These are phyloP conservation scores for Leucosporidium creatinivorum DNA, from an alignment of 768 basidiomycete genomes.

Conservation along the genomic window DNA sequence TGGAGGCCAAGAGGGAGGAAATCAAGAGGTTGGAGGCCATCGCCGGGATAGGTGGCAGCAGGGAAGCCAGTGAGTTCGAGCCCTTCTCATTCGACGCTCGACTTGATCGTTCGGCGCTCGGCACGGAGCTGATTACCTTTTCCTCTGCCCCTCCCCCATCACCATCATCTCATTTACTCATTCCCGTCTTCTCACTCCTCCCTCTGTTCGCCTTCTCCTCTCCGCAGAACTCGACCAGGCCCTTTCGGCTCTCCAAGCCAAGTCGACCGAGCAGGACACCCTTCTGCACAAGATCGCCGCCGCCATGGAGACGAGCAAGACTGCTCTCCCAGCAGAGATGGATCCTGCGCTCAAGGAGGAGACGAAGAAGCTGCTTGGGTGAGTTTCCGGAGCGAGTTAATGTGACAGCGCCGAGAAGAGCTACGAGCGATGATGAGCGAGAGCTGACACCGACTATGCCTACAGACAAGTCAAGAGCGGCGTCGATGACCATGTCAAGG, in stretches of 20 bases:
- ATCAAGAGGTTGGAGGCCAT: conserved; percentile 12
- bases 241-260: background rate
- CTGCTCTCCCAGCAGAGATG: conserved; percentile 8
- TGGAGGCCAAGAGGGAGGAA: conserved; percentile 19
- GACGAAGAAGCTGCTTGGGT: conserved; percentile 19
- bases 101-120: background rate
- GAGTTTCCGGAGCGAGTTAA: background rate
- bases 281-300: conserved; percentile 3
- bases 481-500: conserved; percentile 23
- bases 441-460: too few species aligned
- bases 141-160: too few species aligned
- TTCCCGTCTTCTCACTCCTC: too few species aligned
- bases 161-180: too few species aligned
- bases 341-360: conserved; percentile 24
- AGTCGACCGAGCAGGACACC: conserved; percentile 14
- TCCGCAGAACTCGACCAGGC: background rate
- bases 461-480: conserved; percentile 12
- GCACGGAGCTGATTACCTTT: too few species aligned
- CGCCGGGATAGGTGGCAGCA: background rate
- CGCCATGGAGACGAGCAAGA: conserved; percentile 9
- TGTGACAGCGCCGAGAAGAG: too few species aligned
- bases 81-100: background rate
- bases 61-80: conserved; percentile 8
- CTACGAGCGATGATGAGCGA: too few species aligned
- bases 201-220: too few species aligned